These are phyloP conservation scores for Talaromyces sp. DNA, from an alignment of 2,329 filamentous ascomycete genomes.

Conservation along the genomic window DNA sequence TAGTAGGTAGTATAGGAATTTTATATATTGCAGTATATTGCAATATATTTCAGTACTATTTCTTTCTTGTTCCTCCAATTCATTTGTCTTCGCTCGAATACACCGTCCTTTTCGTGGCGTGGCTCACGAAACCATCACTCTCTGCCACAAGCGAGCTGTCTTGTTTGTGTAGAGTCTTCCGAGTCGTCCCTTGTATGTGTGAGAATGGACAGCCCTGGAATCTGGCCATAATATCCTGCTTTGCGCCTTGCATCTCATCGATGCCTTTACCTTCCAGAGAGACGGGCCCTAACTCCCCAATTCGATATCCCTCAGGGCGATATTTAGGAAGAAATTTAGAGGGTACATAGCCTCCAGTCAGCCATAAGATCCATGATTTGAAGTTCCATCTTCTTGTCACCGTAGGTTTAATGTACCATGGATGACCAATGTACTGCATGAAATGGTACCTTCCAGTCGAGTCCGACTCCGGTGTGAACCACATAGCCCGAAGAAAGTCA, in stretches of 20 bases:
- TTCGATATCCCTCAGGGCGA: background rate
- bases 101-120: no score
- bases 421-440: background rate
- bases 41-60: no score
- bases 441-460: background rate
- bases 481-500: background rate
- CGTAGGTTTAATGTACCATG: background rate
- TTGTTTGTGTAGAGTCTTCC: no score
- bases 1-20: no score
- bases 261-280: background rate
- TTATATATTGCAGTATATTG: no score
- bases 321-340: background rate
- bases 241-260: background rate
- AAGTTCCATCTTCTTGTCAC: background rate
- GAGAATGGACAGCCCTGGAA: background rate
- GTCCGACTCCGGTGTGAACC: background rate
- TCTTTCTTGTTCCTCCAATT: no score
- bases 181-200: no score
- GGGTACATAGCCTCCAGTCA: background rate
- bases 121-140: no score
- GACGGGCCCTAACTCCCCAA: background rate
- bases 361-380: background rate
- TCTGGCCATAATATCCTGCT: background rate
- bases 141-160: no score
- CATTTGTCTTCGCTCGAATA: no score